A percentile compares a stretch with the other conserved stretches of the same genome.
phyloP scores from a whole-genome alignment of 2,329 filamentous ascomycete genomes.

The Zarea fungicola region DNA sequence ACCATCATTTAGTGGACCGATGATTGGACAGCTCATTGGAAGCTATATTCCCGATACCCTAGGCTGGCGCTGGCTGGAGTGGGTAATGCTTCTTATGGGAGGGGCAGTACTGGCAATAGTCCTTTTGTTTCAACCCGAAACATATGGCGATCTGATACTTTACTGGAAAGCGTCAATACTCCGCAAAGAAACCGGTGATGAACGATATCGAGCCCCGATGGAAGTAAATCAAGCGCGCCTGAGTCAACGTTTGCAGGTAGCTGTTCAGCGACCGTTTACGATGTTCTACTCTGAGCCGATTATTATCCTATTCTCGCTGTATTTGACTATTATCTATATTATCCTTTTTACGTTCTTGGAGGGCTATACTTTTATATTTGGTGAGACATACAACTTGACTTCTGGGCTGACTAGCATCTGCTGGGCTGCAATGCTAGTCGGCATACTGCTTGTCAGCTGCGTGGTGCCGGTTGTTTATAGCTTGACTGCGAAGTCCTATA shows the following conservation, averaged over 20 bases:
- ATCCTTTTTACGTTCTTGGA: slow-evolving; percentile 49
- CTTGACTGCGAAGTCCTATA: slow-evolving; percentile 26
- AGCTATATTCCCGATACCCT: slow-evolving; percentile 57
- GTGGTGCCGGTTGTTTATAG: slow-evolving; percentile 30
- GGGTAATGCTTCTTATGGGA: slow-evolving; percentile 60
- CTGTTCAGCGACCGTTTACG: slow-evolving; percentile 47
- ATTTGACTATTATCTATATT: slow-evolving; percentile 48
- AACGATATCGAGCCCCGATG: slow-evolving; percentile 58
- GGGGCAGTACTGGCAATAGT: slow-evolving; percentile 51
- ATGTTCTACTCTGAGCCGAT: slow-evolving; percentile 33
- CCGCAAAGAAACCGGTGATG: slow-evolving; percentile 56
- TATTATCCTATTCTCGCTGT: slow-evolving; percentile 40
- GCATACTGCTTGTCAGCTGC: slow-evolving; percentile 29
- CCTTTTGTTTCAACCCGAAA: slow-evolving; percentile 59
- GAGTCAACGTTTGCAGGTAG: slow-evolving; percentile 25
- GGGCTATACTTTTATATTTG: slow-evolving; percentile 46
- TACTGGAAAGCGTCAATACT: slow-evolving; percentile 55
- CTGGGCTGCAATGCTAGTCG: slow-evolving; percentile 40
- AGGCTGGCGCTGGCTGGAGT: slow-evolving; percentile 60
- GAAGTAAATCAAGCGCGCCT: slow-evolving; percentile 22
- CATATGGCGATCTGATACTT: slow-evolving; percentile 53
- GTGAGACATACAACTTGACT: slow-evolving; percentile 34
- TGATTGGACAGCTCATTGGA: slow-evolving; percentile 40
- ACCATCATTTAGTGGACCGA: slow-evolving; percentile 36
- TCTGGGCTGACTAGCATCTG: slow-evolving; percentile 38